Evolutionary conservation across 2,329 filamentous ascomycete species (phyloP).

Genomic region (Colletotrichum godetiae): DNA sequence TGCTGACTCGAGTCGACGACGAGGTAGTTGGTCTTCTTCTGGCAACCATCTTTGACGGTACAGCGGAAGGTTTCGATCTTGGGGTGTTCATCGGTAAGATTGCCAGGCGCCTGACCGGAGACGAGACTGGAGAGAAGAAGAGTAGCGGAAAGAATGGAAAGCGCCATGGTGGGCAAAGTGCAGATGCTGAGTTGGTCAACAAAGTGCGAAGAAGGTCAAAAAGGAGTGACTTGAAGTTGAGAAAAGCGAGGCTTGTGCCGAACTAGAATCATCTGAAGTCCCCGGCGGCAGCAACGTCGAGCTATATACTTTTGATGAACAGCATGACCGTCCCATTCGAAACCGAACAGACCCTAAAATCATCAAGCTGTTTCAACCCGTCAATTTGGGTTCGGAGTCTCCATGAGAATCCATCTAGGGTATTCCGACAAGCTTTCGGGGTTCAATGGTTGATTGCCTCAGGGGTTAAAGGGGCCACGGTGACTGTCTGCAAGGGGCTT

Average conservation of each 20-base stretch:
- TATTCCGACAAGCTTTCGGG: background rate
- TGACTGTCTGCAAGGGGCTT: background rate
- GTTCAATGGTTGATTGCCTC: background rate
- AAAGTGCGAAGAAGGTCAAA: conserved; percentile 6
- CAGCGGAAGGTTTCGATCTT: conserved; percentile 62
- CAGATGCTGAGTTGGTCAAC: conserved; percentile 22
- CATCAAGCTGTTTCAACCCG: conserved; percentile 1
- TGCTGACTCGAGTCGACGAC: conserved; percentile 61
- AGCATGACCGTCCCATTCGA: background rate
- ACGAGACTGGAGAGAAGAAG: conserved; percentile 25
- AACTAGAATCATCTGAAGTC: background rate
- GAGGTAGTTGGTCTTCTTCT: conserved; percentile 57
- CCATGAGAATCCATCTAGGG: background rate
- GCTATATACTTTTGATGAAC: conserved; percentile 31
- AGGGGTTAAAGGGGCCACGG: background rate
- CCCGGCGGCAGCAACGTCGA: background rate
- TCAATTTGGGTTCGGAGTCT: background rate
- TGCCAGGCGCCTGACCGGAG: conserved; percentile 27
- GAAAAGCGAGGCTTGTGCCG: background rate
- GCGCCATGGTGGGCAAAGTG: conserved; percentile 12
- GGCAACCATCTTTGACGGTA: conserved; percentile 60
- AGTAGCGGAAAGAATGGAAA: conserved; percentile 26
- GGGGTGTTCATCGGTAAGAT: conserved; percentile 56
- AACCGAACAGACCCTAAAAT: background rate
- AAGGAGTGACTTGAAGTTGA: conserved; percentile 5